These are phyloP conservation scores for Austroboletus niveus DNA, from an alignment of 1,284 basidiomycete species.

Conservation along the genomic window DNA sequence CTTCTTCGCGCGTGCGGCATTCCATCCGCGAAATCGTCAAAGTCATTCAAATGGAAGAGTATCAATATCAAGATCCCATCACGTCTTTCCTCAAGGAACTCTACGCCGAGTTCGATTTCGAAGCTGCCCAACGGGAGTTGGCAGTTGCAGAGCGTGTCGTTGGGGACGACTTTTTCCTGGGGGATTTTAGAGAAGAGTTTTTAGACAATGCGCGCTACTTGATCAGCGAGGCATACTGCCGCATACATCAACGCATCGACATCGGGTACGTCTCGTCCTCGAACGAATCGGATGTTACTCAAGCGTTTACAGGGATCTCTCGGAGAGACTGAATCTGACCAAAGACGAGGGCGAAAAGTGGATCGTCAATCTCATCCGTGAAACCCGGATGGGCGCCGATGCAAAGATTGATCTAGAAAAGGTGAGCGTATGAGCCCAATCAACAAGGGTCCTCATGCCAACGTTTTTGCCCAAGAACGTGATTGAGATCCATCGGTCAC, in stretches of 20 bases:
- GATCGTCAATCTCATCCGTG: constrained; percentile 98
- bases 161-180: constrained; percentile 91
- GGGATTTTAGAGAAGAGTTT: constrained; percentile 88
- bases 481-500: constrained; percentile 91
- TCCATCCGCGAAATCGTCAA: constrained; percentile 87
- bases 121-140: constrained; percentile 84
- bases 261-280: constrained; percentile 65
- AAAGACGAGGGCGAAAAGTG: constrained; percentile 97
- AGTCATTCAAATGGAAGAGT: constrained; percentile 90
- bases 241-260: constrained; percentile 96
- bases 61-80: constrained; percentile 93
- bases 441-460: constrained; percentile 6
- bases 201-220: constrained; percentile 94
- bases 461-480: constrained; percentile 64
- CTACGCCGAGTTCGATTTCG: constrained; percentile 91
- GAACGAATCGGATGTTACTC: neutral
- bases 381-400: constrained; percentile 93
- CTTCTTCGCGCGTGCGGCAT: constrained; percentile 75
- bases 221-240: constrained; percentile 96
- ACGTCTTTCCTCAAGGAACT: constrained; percentile 93
- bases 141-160: constrained; percentile 82
- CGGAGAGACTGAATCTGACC: constrained; percentile 88
- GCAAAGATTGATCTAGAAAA: constrained; percentile 97
- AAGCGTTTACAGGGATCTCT: constrained; percentile 67
- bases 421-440: constrained; percentile 38